Base-by-base conservation (phyloP, 257 asterid species). In the Scutellaria barbata region DNA sequence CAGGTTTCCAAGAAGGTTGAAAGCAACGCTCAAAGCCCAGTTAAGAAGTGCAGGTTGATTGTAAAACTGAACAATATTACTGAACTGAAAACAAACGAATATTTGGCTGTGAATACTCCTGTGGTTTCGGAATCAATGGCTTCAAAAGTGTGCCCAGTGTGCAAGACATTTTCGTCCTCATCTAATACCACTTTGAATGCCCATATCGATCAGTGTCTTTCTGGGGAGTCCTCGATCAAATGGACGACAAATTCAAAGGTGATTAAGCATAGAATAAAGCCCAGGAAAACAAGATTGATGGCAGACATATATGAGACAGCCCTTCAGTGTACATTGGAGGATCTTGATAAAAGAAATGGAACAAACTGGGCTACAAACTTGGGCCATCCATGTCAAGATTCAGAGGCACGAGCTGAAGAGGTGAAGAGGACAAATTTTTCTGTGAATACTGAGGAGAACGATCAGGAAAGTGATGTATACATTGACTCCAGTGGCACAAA, bases 181-280 rank as follows among this genome's bases (percentile, higher is more conserved):
- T 94, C 99, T 10, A 94, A 94, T 84, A 94, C 99, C 42, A 94
- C 99, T 40, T 78, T 94, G 88, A 94, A 94, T 66, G 99, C 99
- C 30, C 99, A 94, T 68, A 94, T 94, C 5, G 99, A 94, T 76
- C 98, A 88, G 68, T 94, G 99, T 66, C 98, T 94, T 71, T 88
- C 98, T 67, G 93, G 86, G 17, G 95, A 81, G 77, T 76, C 92
- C 47, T 42, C 85, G 0, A 22, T 76, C 17, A 85, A 85, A 74
- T 74, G 82, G 83, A 77, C 86, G 0, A 53, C 81, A 52, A 80
- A 75, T 83, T 17, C 87, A 0, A 83, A 77, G 76, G 90, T 71
- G 71, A 71, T 80, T 43, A 94, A 84, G 88, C 88, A 85, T 80
- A 88, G 83, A 86, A 79, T 89, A 76, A 91, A 84, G 85, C 85